Base-by-base conservation (phyloP, 139 green algal species). In the Picochlorum sp. region DNA sequence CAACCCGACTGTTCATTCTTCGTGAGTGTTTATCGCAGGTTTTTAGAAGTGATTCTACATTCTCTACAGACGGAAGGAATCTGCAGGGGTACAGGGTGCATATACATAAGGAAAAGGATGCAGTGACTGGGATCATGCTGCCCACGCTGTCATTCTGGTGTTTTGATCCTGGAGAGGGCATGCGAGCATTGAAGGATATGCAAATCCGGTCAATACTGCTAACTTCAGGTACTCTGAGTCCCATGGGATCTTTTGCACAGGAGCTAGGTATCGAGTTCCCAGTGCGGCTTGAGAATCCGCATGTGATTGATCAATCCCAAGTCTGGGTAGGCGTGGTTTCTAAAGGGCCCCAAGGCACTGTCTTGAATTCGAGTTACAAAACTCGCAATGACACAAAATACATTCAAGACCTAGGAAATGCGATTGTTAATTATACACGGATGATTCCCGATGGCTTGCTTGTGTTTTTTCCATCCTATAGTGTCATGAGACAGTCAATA, bases 401-500 rank as follows among this genome's bases (percentile, higher is more conserved):
- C 77, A 88, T 77, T 74, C 78, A 57, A 41, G 84, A 95, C 57
- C 71, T 96, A 45, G 86, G 89, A 32, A 78, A 82, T 57, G 79
- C 81, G 7, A 62, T 96, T n/a, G 84, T 85, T 49, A 91, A 90
- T 79, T 88, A 90, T 67, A 80, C 83, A 5, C 73, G 87, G n/a
- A 72, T 91, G 32, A 72, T 95, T 6, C 92, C 92, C 2, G 88
- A 90, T 60, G 92, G 92, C 32, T 57, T 99, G 68, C 80, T 99
- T 51, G 88, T 97, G 8, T 99, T 99, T 82, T 99, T 99, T 68
- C 83, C 93, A 0, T 94, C 86, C 0, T 98, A 98, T 67, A 66
- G 49, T 4, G 70, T 86, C 10, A 66, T 96, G 65, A 62, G 15
- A 16, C 57, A 38, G 15, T 90, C 75, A 64, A 64, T 95, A 4